These are phyloP conservation scores for Marchantia paleacea DNA, from an alignment of 225 moss, liverwort and hornwort genomes.

Conservation along the genomic window DNA sequence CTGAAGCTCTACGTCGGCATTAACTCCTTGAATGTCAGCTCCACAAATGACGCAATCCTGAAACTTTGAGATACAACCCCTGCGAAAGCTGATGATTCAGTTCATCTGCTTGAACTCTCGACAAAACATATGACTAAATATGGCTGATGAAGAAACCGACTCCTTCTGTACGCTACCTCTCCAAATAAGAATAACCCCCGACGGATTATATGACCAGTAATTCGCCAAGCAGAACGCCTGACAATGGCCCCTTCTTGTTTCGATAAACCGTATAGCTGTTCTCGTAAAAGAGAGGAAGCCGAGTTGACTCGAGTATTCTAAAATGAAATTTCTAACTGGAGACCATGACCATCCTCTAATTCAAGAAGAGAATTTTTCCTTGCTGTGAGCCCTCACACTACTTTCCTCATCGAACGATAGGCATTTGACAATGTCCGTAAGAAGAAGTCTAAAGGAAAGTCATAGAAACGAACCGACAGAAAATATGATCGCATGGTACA, in stretches of 20 bases:
- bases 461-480: slow-evolving; percentile 57
- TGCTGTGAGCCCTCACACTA: not conserved
- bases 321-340: not conserved
- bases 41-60: slow-evolving; percentile 94
- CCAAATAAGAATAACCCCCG: too few species aligned
- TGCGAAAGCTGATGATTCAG: slow-evolving; percentile 30
- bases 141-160: not conserved
- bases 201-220: too few species aligned
- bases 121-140: not conserved
- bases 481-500: slow-evolving; percentile 87
- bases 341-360: not conserved
- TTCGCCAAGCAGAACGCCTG: too few species aligned
- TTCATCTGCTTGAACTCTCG: not conserved
- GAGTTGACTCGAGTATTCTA: too few species aligned
- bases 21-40: slow-evolving; percentile 70
- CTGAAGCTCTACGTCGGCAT: slow-evolving; percentile 73
- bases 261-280: too few species aligned
- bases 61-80: slow-evolving; percentile 89
- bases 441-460: not conserved
- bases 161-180: not conserved
- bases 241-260: too few species aligned
- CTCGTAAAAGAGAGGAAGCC: too few species aligned
- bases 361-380: not conserved
- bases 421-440: too few species aligned
- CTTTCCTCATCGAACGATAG: not conserved